These are phyloP conservation scores for Chloropicon primus DNA, from an alignment of 139 green algal species.

Conservation along the genomic window DNA sequence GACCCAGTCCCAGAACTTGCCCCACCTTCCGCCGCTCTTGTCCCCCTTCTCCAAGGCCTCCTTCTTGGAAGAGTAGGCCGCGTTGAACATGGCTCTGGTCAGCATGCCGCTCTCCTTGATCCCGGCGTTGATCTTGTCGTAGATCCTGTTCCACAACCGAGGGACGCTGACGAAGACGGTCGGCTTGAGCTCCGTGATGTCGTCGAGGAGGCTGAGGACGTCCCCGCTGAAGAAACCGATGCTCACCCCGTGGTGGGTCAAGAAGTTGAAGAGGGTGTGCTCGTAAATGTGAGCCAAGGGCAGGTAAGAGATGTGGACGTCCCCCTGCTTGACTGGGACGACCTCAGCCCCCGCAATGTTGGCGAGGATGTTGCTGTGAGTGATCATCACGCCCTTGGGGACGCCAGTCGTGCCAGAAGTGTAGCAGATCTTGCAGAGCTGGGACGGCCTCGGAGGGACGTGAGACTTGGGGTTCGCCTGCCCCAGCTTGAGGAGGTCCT, in stretches of 20 bases:
- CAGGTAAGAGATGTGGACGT: not conserved
- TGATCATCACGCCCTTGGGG: conserved; percentile 2
- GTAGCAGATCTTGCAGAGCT: not conserved
- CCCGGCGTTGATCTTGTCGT: conserved; percentile 63
- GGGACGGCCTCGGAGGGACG: not conserved
- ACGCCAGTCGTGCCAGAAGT: not conserved
- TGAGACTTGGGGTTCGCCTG: not conserved
- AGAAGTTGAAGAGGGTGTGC: conserved; percentile 17
- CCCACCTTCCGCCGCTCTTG: conserved; percentile 47
- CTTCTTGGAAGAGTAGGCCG: conserved; percentile 40
- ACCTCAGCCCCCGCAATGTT: not conserved
- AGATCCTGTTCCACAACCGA: conserved; percentile 92
- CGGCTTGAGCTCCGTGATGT: conserved; percentile 35
- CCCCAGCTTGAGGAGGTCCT: not conserved
- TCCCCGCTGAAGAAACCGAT: conserved; percentile 49
- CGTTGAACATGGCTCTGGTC: conserved; percentile 51
- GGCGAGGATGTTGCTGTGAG: not conserved
- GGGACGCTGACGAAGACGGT: conserved; percentile 80
- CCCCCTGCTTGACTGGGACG: not conserved
- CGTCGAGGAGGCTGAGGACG: conserved; percentile 28
- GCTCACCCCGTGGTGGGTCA: conserved; percentile 36
- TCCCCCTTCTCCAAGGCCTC: conserved; percentile 40
- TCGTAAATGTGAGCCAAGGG: not conserved
- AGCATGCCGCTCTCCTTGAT: conserved; percentile 23
- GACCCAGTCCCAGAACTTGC: conserved; percentile 71